Evolutionary conservation across 805 yeast genomes (phyloP).

Genomic region (Yamadazyma takamatsuzukensis): DNA sequence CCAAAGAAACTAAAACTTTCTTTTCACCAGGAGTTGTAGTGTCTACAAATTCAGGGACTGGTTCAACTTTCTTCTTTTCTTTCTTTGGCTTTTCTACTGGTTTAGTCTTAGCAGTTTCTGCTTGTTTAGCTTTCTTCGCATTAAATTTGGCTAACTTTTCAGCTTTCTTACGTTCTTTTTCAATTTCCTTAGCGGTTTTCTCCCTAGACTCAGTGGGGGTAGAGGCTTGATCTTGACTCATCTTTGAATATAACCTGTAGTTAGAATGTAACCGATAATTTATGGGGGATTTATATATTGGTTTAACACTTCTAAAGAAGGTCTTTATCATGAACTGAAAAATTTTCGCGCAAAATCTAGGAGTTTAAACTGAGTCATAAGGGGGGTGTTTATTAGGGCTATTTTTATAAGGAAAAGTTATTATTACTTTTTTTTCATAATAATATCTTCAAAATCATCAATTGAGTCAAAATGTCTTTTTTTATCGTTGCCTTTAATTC

Average conservation of each 20-base stretch:
- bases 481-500: constrained; percentile 29
- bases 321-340: constrained; percentile 2
- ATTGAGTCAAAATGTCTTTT: constrained; percentile 12
- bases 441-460: too few relatives aligned
- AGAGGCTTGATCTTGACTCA: constrained; percentile 11
- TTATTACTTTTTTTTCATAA: too few relatives aligned
- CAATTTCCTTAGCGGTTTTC: constrained; percentile 77
- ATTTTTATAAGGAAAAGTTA: too few relatives aligned
- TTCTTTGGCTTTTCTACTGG: constrained; percentile 60
- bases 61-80: constrained; percentile 65
- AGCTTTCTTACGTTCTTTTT: constrained; percentile 84
- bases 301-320: not conserved
- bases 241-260: constrained; percentile 3
- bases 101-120: constrained; percentile 34
- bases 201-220: constrained; percentile 27
- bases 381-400: too few relatives aligned
- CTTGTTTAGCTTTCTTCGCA: constrained; percentile 70
- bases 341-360: too few relatives aligned
- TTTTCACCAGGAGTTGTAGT: constrained; percentile 85
- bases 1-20: constrained; percentile 80
- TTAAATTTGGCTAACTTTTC: constrained; percentile 83
- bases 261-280: too few relatives aligned
- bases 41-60: constrained; percentile 83
- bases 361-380: too few relatives aligned
- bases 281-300: too few relatives aligned